A percentile compares a stretch with the other conserved stretches of the same genome.
Evolutionary conservation across 148 eudicot genomes (phyloP).

Genomic region (Dianthus caryophyllus): DNA sequence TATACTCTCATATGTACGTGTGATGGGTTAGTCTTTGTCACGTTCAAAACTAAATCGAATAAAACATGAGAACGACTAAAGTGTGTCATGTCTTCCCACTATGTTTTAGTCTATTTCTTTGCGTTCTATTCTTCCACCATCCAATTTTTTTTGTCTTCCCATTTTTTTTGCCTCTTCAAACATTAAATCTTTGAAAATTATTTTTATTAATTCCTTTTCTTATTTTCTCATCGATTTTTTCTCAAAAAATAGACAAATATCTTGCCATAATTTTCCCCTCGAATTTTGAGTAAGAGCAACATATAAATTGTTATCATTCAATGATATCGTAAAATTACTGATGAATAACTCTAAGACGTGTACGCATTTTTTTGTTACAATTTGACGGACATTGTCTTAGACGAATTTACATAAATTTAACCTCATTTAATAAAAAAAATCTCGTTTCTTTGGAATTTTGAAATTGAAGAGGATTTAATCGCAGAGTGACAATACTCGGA

Average conservation of each 20-base stretch:
- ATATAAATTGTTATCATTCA: too few relatives aligned
- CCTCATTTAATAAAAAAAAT: background rate
- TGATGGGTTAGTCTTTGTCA: slow-evolving; percentile 15
- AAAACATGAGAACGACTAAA: slow-evolving; percentile 3
- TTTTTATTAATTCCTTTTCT: background rate
- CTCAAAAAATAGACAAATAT: background rate
- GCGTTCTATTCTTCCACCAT: slow-evolving; percentile 19
- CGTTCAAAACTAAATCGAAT: slow-evolving; percentile 18
- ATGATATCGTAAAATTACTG: too few relatives aligned
- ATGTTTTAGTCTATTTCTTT: slow-evolving; percentile 16
- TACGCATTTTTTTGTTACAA: background rate
- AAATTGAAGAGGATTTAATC: background rate
- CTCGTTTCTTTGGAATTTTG: background rate
- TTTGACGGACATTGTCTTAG: background rate
- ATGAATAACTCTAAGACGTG: too few relatives aligned
- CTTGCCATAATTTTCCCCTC: background rate
- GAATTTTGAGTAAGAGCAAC: background rate
- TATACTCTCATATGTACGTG: too few relatives aligned
- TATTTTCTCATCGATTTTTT: slow-evolving; percentile 1
- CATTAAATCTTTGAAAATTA: background rate
- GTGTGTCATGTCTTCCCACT: slow-evolving; percentile 28
- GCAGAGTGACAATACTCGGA: background rate
- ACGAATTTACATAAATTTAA: background rate
- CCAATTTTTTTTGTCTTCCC: slow-evolving; percentile 7
- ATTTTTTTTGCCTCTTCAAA: slow-evolving; percentile 2